Conservation (phyloP, 139 green algal species). For the Gonium pectorale region DNA sequence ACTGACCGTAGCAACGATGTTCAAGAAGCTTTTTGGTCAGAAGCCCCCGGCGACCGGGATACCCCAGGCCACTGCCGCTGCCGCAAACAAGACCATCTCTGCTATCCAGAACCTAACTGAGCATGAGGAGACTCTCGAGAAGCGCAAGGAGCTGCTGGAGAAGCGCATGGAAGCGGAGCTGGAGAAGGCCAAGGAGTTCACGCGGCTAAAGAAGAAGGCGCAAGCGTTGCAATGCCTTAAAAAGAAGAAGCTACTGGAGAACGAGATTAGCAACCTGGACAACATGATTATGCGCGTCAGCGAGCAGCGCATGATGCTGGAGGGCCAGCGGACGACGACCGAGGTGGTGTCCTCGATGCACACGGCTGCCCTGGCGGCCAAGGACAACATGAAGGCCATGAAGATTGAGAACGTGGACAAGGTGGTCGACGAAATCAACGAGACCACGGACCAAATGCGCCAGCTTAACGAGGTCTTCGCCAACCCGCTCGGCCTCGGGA, state of each 20-base stretch:
- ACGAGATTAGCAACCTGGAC: conserved; percentile 86
- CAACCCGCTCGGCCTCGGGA: conserved; percentile 76
- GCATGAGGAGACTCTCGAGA: conserved; percentile 93
- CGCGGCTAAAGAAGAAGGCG: conserved; percentile 87
- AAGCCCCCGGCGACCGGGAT: conserved; percentile 27
- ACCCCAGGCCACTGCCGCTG: conserved; percentile 15
- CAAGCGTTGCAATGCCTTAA: conserved; percentile 90
- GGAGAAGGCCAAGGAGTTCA: conserved; percentile 88
- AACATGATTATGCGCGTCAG: conserved; percentile 93
- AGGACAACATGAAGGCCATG: conserved; percentile 89
- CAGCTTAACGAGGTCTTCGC: conserved; percentile 92
- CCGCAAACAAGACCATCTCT: conserved; percentile 61
- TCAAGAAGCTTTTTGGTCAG: conserved; percentile 60
- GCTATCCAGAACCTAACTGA: conserved; percentile 69
- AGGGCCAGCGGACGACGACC: conserved; percentile 82
- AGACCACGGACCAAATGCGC: conserved; percentile 91
- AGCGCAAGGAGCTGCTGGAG: conserved; percentile 88
- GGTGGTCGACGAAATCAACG: conserved; percentile 95
- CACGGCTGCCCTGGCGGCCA: conserved; percentile 73
- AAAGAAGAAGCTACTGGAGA: conserved; percentile 94
- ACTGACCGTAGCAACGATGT: conserved; percentile 39
- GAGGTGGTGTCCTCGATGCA: conserved; percentile 82
- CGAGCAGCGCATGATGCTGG: conserved; percentile 95
- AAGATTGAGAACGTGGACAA: conserved; percentile 96
- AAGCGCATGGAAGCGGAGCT: conserved; percentile 88